phyloP scores from a whole-genome alignment of 2,329 filamentous ascomycete genomes.

The Emmonsia crescens region DNA sequence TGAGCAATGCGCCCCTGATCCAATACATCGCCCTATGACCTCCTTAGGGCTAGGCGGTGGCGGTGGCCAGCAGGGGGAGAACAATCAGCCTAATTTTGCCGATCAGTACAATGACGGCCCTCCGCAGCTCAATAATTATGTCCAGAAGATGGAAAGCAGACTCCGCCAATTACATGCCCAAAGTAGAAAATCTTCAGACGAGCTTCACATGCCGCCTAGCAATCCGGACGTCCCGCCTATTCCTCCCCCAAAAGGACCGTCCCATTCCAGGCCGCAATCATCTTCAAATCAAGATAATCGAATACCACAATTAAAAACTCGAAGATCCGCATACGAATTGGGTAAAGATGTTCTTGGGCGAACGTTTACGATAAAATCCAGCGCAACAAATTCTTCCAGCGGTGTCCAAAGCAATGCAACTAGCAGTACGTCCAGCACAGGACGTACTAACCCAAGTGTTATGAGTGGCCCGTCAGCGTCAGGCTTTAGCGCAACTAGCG shows the following conservation, averaged over 20 bases:
- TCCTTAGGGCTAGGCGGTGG: conserved; percentile 55
- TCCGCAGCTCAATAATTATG: conserved; percentile 72
- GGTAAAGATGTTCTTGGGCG: conserved; percentile 58
- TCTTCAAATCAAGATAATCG: conserved; percentile 26
- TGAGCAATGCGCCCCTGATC: conserved; percentile 23
- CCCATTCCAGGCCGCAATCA: conserved; percentile 34
- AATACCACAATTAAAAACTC: conserved; percentile 27
- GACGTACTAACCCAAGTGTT: conserved; percentile 69
- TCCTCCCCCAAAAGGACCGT: conserved; percentile 46
- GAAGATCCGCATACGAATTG: conserved; percentile 59
- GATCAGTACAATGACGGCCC: conserved; percentile 46
- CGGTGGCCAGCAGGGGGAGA: conserved; percentile 35
- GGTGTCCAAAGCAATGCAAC: conserved; percentile 58
- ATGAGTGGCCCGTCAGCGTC: conserved; percentile 92
- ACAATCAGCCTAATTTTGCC: conserved; percentile 37
- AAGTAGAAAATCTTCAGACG: conserved; percentile 32
- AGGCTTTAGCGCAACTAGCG: conserved; percentile 87
- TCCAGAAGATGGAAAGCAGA: conserved; percentile 81
- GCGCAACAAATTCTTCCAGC: conserved; percentile 64
- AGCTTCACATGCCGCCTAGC: conserved; percentile 42
- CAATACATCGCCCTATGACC: conserved; percentile 52
- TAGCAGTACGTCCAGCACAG: conserved; percentile 56
- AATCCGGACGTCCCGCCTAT: conserved; percentile 48
- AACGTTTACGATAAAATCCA: conserved; percentile 83
- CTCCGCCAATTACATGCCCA: conserved; percentile 56